Conservation (phyloP, 345 rosid genomes). For the Tarenaya hassleriana region DNA sequence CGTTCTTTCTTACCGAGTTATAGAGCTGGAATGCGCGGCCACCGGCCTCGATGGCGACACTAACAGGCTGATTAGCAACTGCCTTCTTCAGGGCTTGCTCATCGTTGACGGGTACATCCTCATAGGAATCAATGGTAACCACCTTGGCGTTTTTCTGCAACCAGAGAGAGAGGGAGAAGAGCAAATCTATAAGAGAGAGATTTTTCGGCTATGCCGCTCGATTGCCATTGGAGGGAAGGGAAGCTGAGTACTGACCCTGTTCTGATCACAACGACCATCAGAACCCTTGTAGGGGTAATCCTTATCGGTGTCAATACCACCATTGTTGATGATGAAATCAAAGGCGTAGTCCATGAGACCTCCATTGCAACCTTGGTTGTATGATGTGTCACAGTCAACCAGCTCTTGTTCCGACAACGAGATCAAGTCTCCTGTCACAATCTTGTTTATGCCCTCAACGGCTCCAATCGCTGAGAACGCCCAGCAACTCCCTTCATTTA, state of each 20-base stretch:
- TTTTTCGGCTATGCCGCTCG: too few relatives aligned
- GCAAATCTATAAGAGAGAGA: not conserved
- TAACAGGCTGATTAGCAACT: slow-evolving; percentile 68
- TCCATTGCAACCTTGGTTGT: slow-evolving; percentile 85
- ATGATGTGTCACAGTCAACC: slow-evolving; percentile 73
- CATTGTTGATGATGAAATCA: slow-evolving; percentile 80
- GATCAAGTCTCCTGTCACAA: slow-evolving; percentile 70
- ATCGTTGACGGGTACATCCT: slow-evolving; percentile 58
- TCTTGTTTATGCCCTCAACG: slow-evolving; percentile 88
- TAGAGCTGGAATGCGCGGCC: slow-evolving; percentile 69
- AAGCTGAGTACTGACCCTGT: slow-evolving; percentile 52
- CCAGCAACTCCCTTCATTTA: slow-evolving; percentile 91
- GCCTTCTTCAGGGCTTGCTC: slow-evolving; percentile 65
- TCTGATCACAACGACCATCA: slow-evolving; percentile 57
- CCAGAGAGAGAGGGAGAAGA: slow-evolving; percentile 10
- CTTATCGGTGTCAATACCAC: slow-evolving; percentile 73
- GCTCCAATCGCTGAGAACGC: slow-evolving; percentile 87
- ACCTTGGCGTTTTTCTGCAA: slow-evolving; percentile 61
- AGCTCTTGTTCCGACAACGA: slow-evolving; percentile 85
- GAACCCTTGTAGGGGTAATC: slow-evolving; percentile 73
- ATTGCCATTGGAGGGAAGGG: not conserved
- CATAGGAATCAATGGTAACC: slow-evolving; percentile 60
- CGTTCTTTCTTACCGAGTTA: slow-evolving; percentile 36
- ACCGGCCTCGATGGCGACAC: slow-evolving; percentile 69
- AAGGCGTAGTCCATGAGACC: slow-evolving; percentile 94